A percentile compares a stretch with the other conserved stretches of the same genome.
These are phyloP conservation scores for Globisporangium polare DNA, from an alignment of 352 stramenopile genomes.

Conservation along the genomic window DNA sequence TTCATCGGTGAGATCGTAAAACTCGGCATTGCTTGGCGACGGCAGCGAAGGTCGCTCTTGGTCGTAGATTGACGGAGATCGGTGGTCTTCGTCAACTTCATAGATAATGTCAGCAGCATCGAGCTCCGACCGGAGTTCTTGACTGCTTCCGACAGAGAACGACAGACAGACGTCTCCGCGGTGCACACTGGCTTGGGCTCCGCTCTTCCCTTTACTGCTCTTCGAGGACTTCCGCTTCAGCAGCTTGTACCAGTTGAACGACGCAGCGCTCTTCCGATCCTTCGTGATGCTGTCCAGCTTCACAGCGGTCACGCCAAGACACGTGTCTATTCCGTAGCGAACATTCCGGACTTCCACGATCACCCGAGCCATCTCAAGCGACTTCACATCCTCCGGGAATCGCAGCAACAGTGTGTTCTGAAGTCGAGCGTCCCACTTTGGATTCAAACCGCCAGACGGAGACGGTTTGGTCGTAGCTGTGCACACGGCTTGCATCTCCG, in stretches of 20 bases:
- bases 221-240: slow-evolving; percentile 74
- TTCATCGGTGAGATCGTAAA: slow-evolving; percentile 41
- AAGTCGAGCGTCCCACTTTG: slow-evolving; percentile 69
- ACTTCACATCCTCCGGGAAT: slow-evolving; percentile 56
- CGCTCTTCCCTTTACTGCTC: slow-evolving; percentile 39
- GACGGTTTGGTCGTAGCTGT: slow-evolving; percentile 76
- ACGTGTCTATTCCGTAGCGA: slow-evolving; percentile 82
- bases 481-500: slow-evolving; percentile 74
- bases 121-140: slow-evolving; percentile 68
- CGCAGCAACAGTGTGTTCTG: slow-evolving; percentile 78
- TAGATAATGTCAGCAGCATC: slow-evolving; percentile 33
- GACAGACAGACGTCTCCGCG: slow-evolving; percentile 72
- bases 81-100: slow-evolving; percentile 25
- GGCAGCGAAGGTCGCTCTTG: slow-evolving; percentile 21
- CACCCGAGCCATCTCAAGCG: slow-evolving; percentile 64
- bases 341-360: slow-evolving; percentile 88
- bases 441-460: slow-evolving; percentile 64
- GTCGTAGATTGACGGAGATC: slow-evolving; percentile 22
- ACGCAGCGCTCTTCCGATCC: slow-evolving; percentile 64
- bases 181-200: slow-evolving; percentile 53
- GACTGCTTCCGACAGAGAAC: slow-evolving; percentile 82
- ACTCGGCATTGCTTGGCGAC: slow-evolving; percentile 31
- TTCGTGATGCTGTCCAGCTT: slow-evolving; percentile 80
- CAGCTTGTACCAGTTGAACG: slow-evolving; percentile 88
- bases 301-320: slow-evolving; percentile 76